These are phyloP conservation scores for Diaporthe caulivora DNA, from an alignment of 2,329 filamentous ascomycete genomes.

Conservation along the genomic window DNA sequence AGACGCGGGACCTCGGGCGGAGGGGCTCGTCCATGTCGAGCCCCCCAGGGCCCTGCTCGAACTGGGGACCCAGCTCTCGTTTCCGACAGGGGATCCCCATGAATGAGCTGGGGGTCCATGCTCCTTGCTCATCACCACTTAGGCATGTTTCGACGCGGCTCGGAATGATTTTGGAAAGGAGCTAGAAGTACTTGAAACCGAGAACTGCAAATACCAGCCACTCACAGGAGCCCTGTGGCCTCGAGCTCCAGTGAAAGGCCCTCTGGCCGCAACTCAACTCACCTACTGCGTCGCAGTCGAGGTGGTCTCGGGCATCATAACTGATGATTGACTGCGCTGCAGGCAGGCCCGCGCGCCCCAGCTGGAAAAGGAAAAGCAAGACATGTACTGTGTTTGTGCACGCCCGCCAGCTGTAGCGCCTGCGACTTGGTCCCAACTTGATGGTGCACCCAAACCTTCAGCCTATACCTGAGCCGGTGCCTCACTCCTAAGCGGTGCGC, in stretches of 20 bases:
- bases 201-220: conserved; percentile 17
- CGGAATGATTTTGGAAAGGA: conserved; percentile 36
- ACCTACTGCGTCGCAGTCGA: conserved; percentile 8
- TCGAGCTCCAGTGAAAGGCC: conserved; percentile 12
- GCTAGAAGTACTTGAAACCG: conserved; percentile 41
- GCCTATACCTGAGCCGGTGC: conserved; percentile 12
- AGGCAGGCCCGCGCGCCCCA: conserved; percentile 15
- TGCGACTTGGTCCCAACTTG: conserved; percentile 15
- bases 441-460: conserved; percentile 25
- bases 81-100: conserved; percentile 19
- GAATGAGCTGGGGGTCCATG: conserved; percentile 24
- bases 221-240: conserved; percentile 14
- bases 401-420: not conserved
- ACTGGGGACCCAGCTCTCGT: conserved; percentile 28
- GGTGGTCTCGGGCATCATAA: conserved; percentile 11
- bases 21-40: conserved; percentile 9
- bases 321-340: conserved; percentile 20
- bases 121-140: conserved; percentile 31
- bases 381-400: conserved; percentile 14
- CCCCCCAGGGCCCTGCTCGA: conserved; percentile 21
- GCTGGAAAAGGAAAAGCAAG: conserved; percentile 25
- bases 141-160: conserved; percentile 36
- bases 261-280: conserved; percentile 16
- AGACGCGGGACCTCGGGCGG: conserved; percentile 25
- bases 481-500: conserved; percentile 11